Percentiles rank a stretch among this genome's conserved stretches.
Evolutionary conservation across 768 basidiomycete genomes (phyloP).

Genomic region (Russula compacta): DNA sequence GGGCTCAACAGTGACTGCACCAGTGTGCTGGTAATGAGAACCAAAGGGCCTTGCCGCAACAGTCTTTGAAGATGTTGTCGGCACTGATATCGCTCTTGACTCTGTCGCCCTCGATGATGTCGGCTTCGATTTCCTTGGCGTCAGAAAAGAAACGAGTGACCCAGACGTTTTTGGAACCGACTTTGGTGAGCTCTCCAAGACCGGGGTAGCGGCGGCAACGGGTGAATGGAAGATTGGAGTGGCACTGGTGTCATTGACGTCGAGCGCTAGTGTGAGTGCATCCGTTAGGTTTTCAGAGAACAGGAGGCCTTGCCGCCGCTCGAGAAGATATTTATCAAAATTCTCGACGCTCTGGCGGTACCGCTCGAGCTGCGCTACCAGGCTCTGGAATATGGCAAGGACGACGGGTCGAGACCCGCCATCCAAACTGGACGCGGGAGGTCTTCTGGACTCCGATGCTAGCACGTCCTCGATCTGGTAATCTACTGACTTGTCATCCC

Average conservation of each 20-base stretch:
- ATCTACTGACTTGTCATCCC: conserved; percentile 78
- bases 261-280: conserved; percentile 66
- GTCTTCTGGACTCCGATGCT: conserved; percentile 43
- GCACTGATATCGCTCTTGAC: conserved; percentile 30
- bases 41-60: conserved; percentile 71
- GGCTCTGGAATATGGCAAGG: conserved; percentile 69
- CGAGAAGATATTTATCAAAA: conserved; percentile 77
- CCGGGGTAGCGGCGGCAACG: conserved; percentile 24
- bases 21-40: conserved; percentile 75
- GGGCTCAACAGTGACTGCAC: conserved; percentile 60
- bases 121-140: conserved; percentile 60
- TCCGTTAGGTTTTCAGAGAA: conserved; percentile 91
- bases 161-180: conserved; percentile 43
- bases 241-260: conserved; percentile 39
- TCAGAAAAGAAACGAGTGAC: conserved; percentile 68
- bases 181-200: conserved; percentile 36
- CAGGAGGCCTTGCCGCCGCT: conserved; percentile 80
- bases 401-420: conserved; percentile 69
- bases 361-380: conserved; percentile 72
- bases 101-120: conserved; percentile 25
- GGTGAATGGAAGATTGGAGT: conserved; percentile 19
- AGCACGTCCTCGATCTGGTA: conserved; percentile 60
- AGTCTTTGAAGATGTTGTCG: conserved; percentile 39
- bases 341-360: conserved; percentile 67
- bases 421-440: conserved; percentile 60